Evolutionary conservation across 306 rosid genomes (phyloP), one percentile per base, ranked within the genome.

Genomic region (Trichosanthes truncata): DNA sequence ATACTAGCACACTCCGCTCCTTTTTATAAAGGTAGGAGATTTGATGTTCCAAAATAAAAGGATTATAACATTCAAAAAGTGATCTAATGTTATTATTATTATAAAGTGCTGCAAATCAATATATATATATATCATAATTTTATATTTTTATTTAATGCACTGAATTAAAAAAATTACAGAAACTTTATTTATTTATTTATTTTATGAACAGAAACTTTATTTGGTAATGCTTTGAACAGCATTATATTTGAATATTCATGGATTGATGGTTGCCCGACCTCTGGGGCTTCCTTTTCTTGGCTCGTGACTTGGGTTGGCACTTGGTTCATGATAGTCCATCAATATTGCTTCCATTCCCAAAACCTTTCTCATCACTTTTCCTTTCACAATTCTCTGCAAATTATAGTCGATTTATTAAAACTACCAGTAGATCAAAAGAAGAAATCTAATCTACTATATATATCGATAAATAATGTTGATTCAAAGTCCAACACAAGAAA

Each of bases 261-360:
- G 63, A 11, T 31, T 53, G 73, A 53, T n/a, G 36, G 74, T 72
- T 13, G 76, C 69, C 73, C 45, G 76, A 57, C 86, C 85, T 38
- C 76, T 66, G 59, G 57, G 81, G 45, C 7, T 66, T 66, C 88
- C 89, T 72, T 77, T 85, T 52, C 36, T 79, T 29, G 89, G 88
- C 6, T 81, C 89, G 43, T 89, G 90, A 21, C 29, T 77, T 10
- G 86, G 89, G 83, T 93, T 91, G 18, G 92, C 67, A 72, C 77
- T 48, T 33, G 91, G 89, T 3, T 86, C 87, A 9, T 63, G 43
- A 79, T 88, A 88, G 63, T 88, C 91, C 60, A 78, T 23, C 82
- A 77, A 31, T 62, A 78, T 26, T 23, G 5, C 77, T 57, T 88
- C 96, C 61, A 77, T 80, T 72, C 79, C 80, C 29, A 85, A 21